A percentile compares a stretch with the other conserved stretches of the same genome.
phyloP scores from a whole-genome alignment of 1,284 basidiomycete genomes.

The Cutaneotrichosporon sp. region DNA sequence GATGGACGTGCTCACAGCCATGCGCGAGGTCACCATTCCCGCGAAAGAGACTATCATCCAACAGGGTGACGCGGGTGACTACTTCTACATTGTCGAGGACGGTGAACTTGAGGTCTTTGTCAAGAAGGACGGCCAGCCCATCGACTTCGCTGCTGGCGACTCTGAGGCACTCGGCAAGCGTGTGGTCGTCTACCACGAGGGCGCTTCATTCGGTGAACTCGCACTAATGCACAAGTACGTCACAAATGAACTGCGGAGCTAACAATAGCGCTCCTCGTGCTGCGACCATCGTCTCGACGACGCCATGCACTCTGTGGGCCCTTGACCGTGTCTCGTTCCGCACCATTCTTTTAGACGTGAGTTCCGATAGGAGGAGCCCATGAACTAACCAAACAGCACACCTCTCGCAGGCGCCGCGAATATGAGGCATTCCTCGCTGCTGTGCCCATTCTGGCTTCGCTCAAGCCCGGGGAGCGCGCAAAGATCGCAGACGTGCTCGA shows the following conservation, averaged over 20 bases:
- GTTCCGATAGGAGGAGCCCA: conserved; percentile 6
- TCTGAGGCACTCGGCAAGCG: conserved; percentile 63
- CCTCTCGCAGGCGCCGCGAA: conserved; percentile 84
- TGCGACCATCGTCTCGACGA: conserved; percentile 84
- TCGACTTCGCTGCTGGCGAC: conserved; percentile 60
- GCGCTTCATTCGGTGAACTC: conserved; percentile 90
- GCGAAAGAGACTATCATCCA: conserved; percentile 84
- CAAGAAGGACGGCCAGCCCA: conserved; percentile 55
- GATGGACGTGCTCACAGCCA: conserved; percentile 86
- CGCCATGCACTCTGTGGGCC: conserved; percentile 85
- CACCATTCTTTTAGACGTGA: conserved; percentile 83
- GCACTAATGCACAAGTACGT: conserved; percentile 89
- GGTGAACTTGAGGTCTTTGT: conserved; percentile 88
- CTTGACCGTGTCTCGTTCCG: conserved; percentile 97
- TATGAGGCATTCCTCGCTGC: conserved; percentile 92
- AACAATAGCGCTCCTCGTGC: conserved; percentile 72
- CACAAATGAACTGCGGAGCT: not conserved
- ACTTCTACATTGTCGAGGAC: conserved; percentile 94
- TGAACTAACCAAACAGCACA: conserved; percentile 53
- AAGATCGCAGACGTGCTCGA: conserved; percentile 96
- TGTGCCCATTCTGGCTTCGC: conserved; percentile 82
- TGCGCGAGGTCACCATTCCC: conserved; percentile 80
- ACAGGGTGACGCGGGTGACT: conserved; percentile 95
- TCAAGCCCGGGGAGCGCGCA: conserved; percentile 83
- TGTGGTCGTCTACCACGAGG: conserved; percentile 80